Conservation (phyloP, 306 rosid genomes). For the Castanospermum australe region DNA sequence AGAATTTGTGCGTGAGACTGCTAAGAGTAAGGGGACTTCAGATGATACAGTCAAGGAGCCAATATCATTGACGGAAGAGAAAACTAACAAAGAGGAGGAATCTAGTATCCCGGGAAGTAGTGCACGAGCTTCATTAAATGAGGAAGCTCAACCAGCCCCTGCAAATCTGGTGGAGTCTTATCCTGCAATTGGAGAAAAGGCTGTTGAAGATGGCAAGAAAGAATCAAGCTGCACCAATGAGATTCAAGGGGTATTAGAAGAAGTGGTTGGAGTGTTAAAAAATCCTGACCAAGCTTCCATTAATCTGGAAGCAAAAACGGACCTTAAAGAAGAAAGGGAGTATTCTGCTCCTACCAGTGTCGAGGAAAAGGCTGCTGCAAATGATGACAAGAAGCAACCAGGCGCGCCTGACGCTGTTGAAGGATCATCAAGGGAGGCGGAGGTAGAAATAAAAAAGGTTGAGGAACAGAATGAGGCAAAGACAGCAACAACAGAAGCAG, state of each 20-base stretch:
- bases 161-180: constrained; percentile 11
- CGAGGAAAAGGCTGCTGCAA: constrained; percentile 20
- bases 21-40: constrained; percentile 5
- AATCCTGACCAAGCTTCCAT: not conserved
- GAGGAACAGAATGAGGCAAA: constrained; percentile 21
- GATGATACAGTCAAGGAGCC: constrained; percentile 16
- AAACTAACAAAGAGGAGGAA: constrained; percentile 21
- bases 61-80: not conserved
- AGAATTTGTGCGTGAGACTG: not conserved
- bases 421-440: constrained; percentile 22
- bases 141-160: not conserved
- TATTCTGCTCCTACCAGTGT: constrained; percentile 15
- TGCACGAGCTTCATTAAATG: constrained; percentile 5
- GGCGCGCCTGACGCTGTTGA: constrained; percentile 15
- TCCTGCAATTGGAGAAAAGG: constrained; percentile 9
- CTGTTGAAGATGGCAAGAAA: not conserved
- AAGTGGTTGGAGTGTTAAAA: not conserved
- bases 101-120: not conserved
- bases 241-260: constrained; percentile 20
- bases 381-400: constrained; percentile 27
- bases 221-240: constrained; percentile 11
- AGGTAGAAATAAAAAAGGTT: constrained; percentile 21
- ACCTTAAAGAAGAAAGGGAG: constrained; percentile 1
- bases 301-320: constrained; percentile 15
- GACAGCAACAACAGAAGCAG: constrained; percentile 14